Base-by-base conservation (phyloP, 345 rosid genomes). In the Aquilaria yunnanensis region DNA sequence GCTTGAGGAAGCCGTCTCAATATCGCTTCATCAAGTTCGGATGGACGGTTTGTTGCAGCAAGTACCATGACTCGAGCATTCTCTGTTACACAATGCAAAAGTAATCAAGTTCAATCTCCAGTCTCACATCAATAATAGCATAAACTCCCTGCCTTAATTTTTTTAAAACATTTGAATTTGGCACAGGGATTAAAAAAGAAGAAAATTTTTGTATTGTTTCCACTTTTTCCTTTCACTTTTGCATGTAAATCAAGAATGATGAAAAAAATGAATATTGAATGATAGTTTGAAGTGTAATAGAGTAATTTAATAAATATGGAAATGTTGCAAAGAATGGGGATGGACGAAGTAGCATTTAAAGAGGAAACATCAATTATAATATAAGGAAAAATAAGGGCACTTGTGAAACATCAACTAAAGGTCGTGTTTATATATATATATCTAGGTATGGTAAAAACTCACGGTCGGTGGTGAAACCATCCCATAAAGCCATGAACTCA, bases 401-500 rank as follows among this genome's bases (percentile, higher is more conserved):
- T 37, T 37, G 43, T 9, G 8, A 37, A 37, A 37, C 43, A 37
- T 37, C 43, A 37, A 9, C 43, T 37, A 37, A 37, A 37, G 8
- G 5, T 37, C 5, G 43, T 9, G 61, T 61, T 6, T 29, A 48
- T 32, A 33, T 33, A 51, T 33, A 51, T 29, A 2, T 2, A 34
- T 46, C 57, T 14, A 32, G 48, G 57, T 51, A 51, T 23, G 47
- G 48, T 23, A 33, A 66, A 54, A 48, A 88, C 99, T 86, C 80
- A 94, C 97, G 97, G 60, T 94, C 96, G 32, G 97, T 88, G 9
- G 97, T 83, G 74, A 94, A 90, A 8, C 99, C 97, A 83, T 94
- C 97, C 99, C 99, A 94, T 72, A 90, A 78, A 58, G 99, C 99
- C 99, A 94, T 90, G 76, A 88, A 94, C 83, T 94, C 97, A 2